Conservation (phyloP, 164 flowering plant species). For the Berberis thunbergii region DNA sequence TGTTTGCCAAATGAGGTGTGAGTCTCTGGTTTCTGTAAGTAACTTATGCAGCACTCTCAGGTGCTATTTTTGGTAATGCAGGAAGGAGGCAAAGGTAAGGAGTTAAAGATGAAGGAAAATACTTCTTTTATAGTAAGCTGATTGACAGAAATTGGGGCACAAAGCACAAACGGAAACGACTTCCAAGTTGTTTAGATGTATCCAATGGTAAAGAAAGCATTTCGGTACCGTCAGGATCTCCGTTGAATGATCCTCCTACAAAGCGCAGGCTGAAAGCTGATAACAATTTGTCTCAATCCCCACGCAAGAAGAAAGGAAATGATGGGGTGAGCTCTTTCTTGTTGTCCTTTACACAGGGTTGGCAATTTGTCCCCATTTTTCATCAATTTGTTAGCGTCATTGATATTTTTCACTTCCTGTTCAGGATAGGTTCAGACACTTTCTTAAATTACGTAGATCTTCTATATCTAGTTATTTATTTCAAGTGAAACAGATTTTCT, state of each 20-base stretch:
- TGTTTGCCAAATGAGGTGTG: not conserved
- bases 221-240: constrained; percentile 32
- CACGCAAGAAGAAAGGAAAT: constrained; percentile 73
- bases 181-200: constrained; percentile 35
- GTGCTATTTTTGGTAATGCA: not conserved
- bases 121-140: constrained; percentile 38
- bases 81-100: constrained; percentile 14
- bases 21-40: not conserved
- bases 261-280: constrained; percentile 35
- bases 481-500: too few species aligned
- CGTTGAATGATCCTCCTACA: constrained; percentile 28
- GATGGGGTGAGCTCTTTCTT: constrained; percentile 72
- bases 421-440: too few species aligned
- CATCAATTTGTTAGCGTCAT: too few species aligned
- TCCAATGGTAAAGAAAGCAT: constrained; percentile 37
- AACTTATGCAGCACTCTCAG: constrained; percentile 16
- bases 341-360: constrained; percentile 1
- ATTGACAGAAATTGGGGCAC: constrained; percentile 71
- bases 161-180: constrained; percentile 80
- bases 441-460: too few species aligned
- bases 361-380: too few species aligned
- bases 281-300: constrained; percentile 22
- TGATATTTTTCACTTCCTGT: too few species aligned
- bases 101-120: constrained; percentile 56
- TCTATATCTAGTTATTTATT: too few species aligned